These are phyloP conservation scores for Umbelopsis sp. DNA, from an alignment of 192 early-diverging fungal genomes.

Conservation along the genomic window DNA sequence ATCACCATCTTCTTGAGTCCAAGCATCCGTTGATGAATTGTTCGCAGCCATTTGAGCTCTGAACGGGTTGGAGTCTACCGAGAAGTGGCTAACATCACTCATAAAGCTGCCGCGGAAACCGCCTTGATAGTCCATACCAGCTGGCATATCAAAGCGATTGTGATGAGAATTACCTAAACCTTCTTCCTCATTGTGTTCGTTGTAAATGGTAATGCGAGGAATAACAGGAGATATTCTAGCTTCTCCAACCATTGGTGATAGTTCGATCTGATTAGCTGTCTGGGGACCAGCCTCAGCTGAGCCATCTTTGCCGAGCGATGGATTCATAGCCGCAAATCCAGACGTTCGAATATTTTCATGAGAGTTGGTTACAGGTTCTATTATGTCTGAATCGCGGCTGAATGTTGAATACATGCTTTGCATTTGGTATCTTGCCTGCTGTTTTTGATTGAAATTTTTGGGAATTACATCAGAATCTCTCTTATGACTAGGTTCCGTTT, in stretches of 20 bases:
- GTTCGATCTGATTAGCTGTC: slow-evolving; percentile 12
- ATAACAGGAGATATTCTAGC: not conserved
- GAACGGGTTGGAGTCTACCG: slow-evolving; percentile 18
- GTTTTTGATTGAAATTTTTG: not conserved
- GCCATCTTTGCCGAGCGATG: not conserved
- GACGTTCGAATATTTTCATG: not conserved
- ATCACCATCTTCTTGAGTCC: slow-evolving; percentile 16
- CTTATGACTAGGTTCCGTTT: not conserved
- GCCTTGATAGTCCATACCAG: not conserved
- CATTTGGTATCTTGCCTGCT: slow-evolving; percentile 20
- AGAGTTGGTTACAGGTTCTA: not conserved
- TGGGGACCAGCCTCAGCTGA: not conserved
- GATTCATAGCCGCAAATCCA: not conserved
- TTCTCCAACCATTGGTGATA: slow-evolving; percentile 8
- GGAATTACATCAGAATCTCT: slow-evolving; percentile 8
- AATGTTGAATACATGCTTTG: slow-evolving; percentile 13
- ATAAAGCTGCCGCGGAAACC: slow-evolving; percentile 8
- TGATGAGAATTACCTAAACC: not conserved
- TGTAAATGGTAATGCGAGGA: slow-evolving; percentile 19
- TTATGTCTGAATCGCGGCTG: slow-evolving; percentile 1
- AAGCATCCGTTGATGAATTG: slow-evolving; percentile 1
- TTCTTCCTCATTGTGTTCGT: slow-evolving; percentile 21
- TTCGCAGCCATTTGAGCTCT: slow-evolving; percentile 12
- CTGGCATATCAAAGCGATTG: not conserved
- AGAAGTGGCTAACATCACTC: slow-evolving; percentile 11